Evolutionary conservation across 352 stramenopile species (phyloP).

Genomic region (Phytopythium ostracodes): DNA sequence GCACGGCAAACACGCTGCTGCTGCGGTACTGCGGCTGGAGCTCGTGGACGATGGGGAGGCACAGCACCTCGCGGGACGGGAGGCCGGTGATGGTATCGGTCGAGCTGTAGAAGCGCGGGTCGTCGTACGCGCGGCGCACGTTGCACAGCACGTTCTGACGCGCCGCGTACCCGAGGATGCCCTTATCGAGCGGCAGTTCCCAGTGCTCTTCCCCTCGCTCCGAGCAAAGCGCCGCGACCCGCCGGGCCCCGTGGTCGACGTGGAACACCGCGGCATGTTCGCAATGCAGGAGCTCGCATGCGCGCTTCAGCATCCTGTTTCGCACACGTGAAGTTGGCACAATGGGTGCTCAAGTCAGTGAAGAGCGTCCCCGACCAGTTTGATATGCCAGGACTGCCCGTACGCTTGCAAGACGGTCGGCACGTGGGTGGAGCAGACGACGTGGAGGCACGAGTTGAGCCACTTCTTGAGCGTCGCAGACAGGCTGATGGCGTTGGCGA

Average conservation of each 20-base stretch:
- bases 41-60: slow-evolving; percentile 60
- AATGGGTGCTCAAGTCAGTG: no score
- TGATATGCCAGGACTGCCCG: neutral
- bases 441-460: slow-evolving; percentile 59
- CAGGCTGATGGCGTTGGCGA: slow-evolving; percentile 73
- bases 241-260: slow-evolving; percentile 37
- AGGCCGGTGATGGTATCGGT: slow-evolving; percentile 66
- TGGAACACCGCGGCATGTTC: slow-evolving; percentile 66
- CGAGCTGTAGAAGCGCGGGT: slow-evolving; percentile 70
- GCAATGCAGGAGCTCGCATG: slow-evolving; percentile 63
- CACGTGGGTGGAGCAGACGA: slow-evolving; percentile 50
- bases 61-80: slow-evolving; percentile 56
- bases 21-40: slow-evolving; percentile 25
- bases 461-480: slow-evolving; percentile 68
- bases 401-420: slow-evolving; percentile 34
- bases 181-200: slow-evolving; percentile 70
- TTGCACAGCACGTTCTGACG: slow-evolving; percentile 57
- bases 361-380: neutral
- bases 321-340: neutral
- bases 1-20: slow-evolving; percentile 47
- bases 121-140: slow-evolving; percentile 60
- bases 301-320: slow-evolving; percentile 37
- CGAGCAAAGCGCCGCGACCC: slow-evolving; percentile 29
- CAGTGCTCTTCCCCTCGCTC: slow-evolving; percentile 43
- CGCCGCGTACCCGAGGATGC: slow-evolving; percentile 51